These are phyloP conservation scores for Candida maris DNA, from an alignment of 805 yeast genomes.

Conservation along the genomic window DNA sequence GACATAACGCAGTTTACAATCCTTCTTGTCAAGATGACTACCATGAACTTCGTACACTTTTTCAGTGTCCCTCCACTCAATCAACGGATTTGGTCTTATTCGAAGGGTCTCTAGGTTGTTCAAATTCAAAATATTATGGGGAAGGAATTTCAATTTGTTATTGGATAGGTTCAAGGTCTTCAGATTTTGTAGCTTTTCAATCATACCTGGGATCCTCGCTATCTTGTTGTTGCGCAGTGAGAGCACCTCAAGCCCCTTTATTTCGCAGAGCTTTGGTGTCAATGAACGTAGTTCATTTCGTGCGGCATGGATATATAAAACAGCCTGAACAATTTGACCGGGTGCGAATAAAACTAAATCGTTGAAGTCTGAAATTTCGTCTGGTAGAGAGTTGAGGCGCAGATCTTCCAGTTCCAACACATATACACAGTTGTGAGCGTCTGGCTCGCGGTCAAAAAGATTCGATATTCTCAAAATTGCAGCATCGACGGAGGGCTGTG, in stretches of 20 bases:
- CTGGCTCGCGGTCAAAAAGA: slow-evolving; percentile 41
- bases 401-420: slow-evolving; percentile 46
- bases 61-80: slow-evolving; percentile 20
- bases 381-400: slow-evolving; percentile 48
- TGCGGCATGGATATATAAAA: slow-evolving; percentile 46
- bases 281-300: slow-evolving; percentile 46
- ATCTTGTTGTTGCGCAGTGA: slow-evolving; percentile 49
- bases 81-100: slow-evolving; percentile 53
- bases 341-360: slow-evolving; percentile 45
- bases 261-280: slow-evolving; percentile 49
- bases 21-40: slow-evolving; percentile 22
- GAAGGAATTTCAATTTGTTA: slow-evolving; percentile 49
- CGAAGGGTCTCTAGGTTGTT: slow-evolving; percentile 41
- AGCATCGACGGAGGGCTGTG: slow-evolving; percentile 18
- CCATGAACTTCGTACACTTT: slow-evolving; percentile 13
- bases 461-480: slow-evolving; percentile 42
- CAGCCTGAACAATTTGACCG: slow-evolving; percentile 33
- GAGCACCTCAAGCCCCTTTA: slow-evolving; percentile 47
- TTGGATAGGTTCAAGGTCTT: slow-evolving; percentile 50
- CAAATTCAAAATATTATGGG: slow-evolving; percentile 49
- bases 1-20: slow-evolving; percentile 19
- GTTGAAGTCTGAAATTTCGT: slow-evolving; percentile 54
- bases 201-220: slow-evolving; percentile 45
- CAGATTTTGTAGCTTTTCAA: slow-evolving; percentile 38
- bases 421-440: slow-evolving; percentile 32